Evolutionary conservation across 2,329 filamentous ascomycete species (phyloP), one percentile per base, ranked within the genome.

Genomic region (Penicillium paneum): DNA sequence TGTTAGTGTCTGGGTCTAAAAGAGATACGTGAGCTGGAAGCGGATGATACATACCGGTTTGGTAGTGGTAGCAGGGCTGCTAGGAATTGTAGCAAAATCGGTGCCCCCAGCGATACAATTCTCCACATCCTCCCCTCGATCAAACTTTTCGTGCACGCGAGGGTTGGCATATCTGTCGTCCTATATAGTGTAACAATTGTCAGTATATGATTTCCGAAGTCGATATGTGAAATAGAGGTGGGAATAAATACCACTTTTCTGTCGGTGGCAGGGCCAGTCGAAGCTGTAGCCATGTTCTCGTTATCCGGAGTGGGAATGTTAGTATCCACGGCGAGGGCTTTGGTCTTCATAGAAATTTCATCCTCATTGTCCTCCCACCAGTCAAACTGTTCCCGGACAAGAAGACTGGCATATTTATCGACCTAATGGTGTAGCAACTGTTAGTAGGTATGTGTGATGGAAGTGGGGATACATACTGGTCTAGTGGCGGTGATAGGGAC

Each of bases 141-240:
- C 5, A 1, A 24, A 24, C 3, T 24, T 3, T 24, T 12, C 2
- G 7, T n/a, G 0, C 15, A n/a, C 13, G 4, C 2, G 21, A 3
- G 8, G 21, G 8, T 26, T 21, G 7, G 1, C 2, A 10, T 1
- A 8, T 1, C 10, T 6, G 12, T 24, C 38, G 8, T 40, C 13
- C 38, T 40, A 5, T 26, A 5, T n/a, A 40, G 11, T 15, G 13
- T 24, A n/a, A 2, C 8, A 0, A 10, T 15, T n/a, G 13, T 40
- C 26, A 40, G 13, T 26, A 3, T 15, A 4, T 24, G 7, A 24
- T 4, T 3, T 26, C 3, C 10, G 3, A 26, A 24, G n/a, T 2
- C 3, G 7, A 24, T 40, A n/a, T 2, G 8, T 13, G 13, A 40
- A 13, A 0, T n/a, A 4, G 8, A 4, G 3, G 8, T 40, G 7